Conservation (phyloP, 2,329 filamentous ascomycete species). For the Leptoxyphium fumago region DNA sequence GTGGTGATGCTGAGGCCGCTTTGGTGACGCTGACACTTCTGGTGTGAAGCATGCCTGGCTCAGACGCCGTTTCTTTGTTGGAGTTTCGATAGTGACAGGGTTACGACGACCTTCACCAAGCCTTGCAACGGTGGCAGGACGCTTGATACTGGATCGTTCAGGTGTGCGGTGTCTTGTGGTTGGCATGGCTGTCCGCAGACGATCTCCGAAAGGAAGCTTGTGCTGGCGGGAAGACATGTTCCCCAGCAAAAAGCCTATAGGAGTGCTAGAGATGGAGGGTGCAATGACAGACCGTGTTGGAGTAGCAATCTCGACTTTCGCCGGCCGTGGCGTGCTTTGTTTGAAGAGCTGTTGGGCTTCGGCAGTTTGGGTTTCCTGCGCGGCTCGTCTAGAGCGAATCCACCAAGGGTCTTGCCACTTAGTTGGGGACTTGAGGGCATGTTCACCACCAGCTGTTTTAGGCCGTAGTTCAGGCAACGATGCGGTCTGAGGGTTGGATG, state of each 20-base stretch:
- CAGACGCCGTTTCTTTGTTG: not conserved
- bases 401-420: constrained; percentile 10
- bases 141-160: not conserved
- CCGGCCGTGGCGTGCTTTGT: not conserved
- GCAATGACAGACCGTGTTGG: not conserved
- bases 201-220: constrained; percentile 4
- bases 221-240: constrained; percentile 7
- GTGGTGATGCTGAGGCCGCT: not conserved
- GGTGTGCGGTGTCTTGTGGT: not conserved
- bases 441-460: constrained; percentile 16
- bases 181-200: not conserved
- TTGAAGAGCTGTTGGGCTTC: not conserved
- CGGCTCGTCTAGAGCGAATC: constrained; percentile 4
- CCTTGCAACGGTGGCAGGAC: not conserved
- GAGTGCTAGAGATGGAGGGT: not conserved
- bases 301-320: not conserved
- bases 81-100: not conserved
- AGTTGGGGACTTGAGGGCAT: constrained; percentile 10
- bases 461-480: constrained; percentile 8
- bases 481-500: constrained; percentile 8
- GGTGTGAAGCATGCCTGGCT: not conserved
- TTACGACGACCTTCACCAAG: not conserved
- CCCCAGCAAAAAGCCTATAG: not conserved
- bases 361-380: not conserved
- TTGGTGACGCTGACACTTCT: not conserved